These are phyloP conservation scores for Gamarada debralockiae DNA, from an alignment of 495 filamentous ascomycete genomes.

Conservation along the genomic window DNA sequence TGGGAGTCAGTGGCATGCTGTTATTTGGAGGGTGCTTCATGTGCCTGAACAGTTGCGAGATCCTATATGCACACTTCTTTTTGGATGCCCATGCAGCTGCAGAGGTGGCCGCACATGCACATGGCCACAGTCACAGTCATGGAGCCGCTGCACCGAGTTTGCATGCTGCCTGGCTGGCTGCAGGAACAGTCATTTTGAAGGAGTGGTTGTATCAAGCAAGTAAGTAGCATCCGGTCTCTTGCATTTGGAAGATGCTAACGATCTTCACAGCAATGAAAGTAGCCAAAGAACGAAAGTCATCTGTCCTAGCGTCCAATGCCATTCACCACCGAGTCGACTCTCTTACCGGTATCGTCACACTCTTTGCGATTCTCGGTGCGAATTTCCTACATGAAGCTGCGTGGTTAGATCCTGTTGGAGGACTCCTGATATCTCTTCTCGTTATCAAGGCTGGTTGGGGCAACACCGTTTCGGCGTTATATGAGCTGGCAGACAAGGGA, in stretches of 20 bases:
- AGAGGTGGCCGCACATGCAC: constrained; percentile 53
- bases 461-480: constrained; percentile 76
- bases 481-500: constrained; percentile 85
- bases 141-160: constrained; percentile 71
- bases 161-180: constrained; percentile 94
- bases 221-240: constrained; percentile 43
- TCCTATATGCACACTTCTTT: constrained; percentile 77
- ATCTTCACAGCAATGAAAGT: constrained; percentile 82
- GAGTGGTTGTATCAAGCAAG: constrained; percentile 97
- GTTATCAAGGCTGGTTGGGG: constrained; percentile 86
- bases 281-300: constrained; percentile 89
- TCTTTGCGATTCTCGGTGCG: constrained; percentile 83
- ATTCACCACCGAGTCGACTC: constrained; percentile 96
- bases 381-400: constrained; percentile 77
- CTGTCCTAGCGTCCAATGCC: constrained; percentile 94
- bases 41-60: constrained; percentile 72
- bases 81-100: constrained; percentile 59
- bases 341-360: constrained; percentile 87
- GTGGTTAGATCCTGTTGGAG: constrained; percentile 95
- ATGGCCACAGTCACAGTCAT: constrained; percentile 56
- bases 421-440: constrained; percentile 85
- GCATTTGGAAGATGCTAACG: background rate
- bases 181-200: constrained; percentile 83
- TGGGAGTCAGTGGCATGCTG: constrained; percentile 88
- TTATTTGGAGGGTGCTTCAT: constrained; percentile 86